These are phyloP conservation scores for Saturnispora halmiae DNA, from an alignment of 805 yeast species.

Conservation along the genomic window DNA sequence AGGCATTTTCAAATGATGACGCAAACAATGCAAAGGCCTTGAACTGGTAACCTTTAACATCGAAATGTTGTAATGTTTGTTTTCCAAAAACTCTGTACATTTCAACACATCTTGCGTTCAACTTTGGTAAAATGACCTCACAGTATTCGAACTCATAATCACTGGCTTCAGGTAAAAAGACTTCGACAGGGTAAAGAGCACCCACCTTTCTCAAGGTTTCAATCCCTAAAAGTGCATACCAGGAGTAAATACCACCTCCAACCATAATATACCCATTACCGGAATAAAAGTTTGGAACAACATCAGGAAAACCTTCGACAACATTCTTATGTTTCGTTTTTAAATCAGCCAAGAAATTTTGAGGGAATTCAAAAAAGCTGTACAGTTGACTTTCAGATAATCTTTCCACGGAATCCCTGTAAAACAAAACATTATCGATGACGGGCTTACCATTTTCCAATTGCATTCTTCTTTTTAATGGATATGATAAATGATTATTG, in stretches of 20 bases:
- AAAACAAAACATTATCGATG: constrained; percentile 26
- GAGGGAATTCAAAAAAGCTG: constrained; percentile 23
- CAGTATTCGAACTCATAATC: constrained; percentile 72
- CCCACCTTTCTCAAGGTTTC: constrained; percentile 58
- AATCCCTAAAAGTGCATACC: constrained; percentile 59
- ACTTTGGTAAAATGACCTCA: constrained; percentile 47
- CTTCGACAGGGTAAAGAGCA: constrained; percentile 69
- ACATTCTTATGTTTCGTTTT: constrained; percentile 27
- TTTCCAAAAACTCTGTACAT: constrained; percentile 54
- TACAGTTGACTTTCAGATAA: constrained; percentile 24
- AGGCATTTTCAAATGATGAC: constrained; percentile 63
- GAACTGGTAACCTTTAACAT: constrained; percentile 57
- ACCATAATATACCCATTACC: constrained; percentile 55
- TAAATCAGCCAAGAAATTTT: constrained; percentile 27
- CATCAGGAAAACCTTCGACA: constrained; percentile 23
- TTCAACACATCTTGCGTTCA: constrained; percentile 60
- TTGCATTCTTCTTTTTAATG: constrained; percentile 25
- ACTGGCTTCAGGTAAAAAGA: constrained; percentile 59
- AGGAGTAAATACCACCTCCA: constrained; percentile 73
- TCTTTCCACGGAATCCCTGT: constrained; percentile 21
- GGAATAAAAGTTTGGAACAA: constrained; percentile 23
- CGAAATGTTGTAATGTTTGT: constrained; percentile 37
- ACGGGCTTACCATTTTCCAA: constrained; percentile 28
- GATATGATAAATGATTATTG: constrained; percentile 25
- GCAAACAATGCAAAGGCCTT: constrained; percentile 63